Conservation (phyloP, 2,329 filamentous ascomycete genomes). For the Sporothrix inflata region DNA sequence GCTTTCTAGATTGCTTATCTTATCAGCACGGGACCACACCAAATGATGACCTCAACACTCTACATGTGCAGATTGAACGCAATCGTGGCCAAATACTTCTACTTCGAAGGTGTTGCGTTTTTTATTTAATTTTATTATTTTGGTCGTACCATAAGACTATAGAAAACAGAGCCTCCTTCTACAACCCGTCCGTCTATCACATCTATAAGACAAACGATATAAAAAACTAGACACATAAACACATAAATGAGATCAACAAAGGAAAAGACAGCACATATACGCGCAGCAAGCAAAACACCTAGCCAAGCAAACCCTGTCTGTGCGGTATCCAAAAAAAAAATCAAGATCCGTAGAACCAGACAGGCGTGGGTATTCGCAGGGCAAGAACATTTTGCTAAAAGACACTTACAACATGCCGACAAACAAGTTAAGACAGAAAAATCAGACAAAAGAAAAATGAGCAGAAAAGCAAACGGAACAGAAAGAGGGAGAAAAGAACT, state of each 20-base stretch:
- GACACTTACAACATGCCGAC: background rate
- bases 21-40: slow-evolving; percentile 31
- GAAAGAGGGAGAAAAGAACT: background rate
- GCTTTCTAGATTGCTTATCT: slow-evolving; percentile 30
- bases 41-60: background rate
- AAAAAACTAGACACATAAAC: too few relatives aligned
- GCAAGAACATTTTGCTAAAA: slow-evolving; percentile 17
- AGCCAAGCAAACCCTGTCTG: slow-evolving; percentile 8
- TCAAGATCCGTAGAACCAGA: slow-evolving; percentile 6
- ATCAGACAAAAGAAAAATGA: background rate
- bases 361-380: slow-evolving; percentile 6
- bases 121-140: background rate
- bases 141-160: background rate
- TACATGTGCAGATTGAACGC: background rate
- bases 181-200: slow-evolving; percentile 24
- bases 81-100: background rate
- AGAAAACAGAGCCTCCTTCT: background rate
- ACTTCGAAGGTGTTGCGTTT: too few relatives aligned
- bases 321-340: background rate
- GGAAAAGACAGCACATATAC: background rate
- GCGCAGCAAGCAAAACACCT: background rate
- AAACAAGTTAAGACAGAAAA: background rate
- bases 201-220: slow-evolving; percentile 20
- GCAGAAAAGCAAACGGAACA: background rate
- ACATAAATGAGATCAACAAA: slow-evolving; percentile 3